phyloP scores from a whole-genome alignment of 768 basidiomycete genomes.

The Leccinum pellstonianum region DNA sequence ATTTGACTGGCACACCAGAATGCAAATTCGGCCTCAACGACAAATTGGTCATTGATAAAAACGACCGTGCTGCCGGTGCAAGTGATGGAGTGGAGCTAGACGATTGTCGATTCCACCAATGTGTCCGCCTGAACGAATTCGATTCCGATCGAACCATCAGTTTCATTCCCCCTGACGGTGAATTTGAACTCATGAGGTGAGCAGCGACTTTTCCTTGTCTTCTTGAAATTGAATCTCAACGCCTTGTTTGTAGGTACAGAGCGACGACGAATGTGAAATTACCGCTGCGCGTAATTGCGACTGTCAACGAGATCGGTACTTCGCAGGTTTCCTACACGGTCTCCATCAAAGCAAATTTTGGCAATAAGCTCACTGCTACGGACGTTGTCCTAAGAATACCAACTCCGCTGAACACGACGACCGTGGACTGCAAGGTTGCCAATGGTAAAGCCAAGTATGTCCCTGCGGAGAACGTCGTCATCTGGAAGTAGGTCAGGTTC shows the following conservation, averaged over 20 bases:
- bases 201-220: constrained; percentile 23
- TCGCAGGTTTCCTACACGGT: constrained; percentile 89
- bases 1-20: constrained; percentile 94
- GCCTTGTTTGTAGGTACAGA: constrained; percentile 66
- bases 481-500: constrained; percentile 85
- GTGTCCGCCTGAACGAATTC: constrained; percentile 92
- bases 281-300: constrained; percentile 85
- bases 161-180: constrained; percentile 97
- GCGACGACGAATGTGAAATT: constrained; percentile 95
- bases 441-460: constrained; percentile 97
- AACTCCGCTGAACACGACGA: constrained; percentile 92
- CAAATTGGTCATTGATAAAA: constrained; percentile 94
- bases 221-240: constrained; percentile 3
- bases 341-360: constrained; percentile 85
- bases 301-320: constrained; percentile 91
- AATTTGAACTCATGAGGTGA: constrained; percentile 96
- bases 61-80: constrained; percentile 49
- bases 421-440: constrained; percentile 87
- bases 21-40: constrained; percentile 99
- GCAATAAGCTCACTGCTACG: constrained; percentile 88
- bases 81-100: constrained; percentile 89
- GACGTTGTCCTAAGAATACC: constrained; percentile 93
- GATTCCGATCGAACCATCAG: constrained; percentile 92
- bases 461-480: constrained; percentile 91
- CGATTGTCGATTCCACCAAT: constrained; percentile 98